These are phyloP conservation scores for Aspergillus haitiensis DNA, from an alignment of 495 filamentous ascomycete species.

Conservation along the genomic window DNA sequence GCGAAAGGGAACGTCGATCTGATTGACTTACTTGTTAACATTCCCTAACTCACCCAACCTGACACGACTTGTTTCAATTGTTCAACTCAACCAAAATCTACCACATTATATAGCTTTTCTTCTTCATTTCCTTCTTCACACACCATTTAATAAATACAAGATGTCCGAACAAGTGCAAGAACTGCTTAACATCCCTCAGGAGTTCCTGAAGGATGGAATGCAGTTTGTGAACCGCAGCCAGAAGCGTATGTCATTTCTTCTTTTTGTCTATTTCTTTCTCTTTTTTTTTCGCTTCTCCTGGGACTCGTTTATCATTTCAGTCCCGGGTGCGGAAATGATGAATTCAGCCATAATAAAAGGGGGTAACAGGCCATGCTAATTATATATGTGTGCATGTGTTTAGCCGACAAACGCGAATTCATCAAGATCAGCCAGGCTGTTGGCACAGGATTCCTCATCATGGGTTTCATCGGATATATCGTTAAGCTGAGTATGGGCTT, in stretches of 20 bases:
- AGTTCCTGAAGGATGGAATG: slow-evolving; percentile 75
- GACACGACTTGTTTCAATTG: slow-evolving; percentile 7
- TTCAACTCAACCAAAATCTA: not conserved
- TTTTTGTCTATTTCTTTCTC: not conserved
- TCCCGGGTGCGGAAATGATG: too few relatives aligned
- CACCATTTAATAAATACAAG: slow-evolving; percentile 7
- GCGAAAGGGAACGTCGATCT: too few relatives aligned
- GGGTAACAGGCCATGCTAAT: not conserved
- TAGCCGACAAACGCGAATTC: slow-evolving; percentile 83
- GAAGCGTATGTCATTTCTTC: slow-evolving; percentile 52
- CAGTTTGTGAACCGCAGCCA: slow-evolving; percentile 77
- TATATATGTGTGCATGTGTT: not conserved
- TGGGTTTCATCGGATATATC: slow-evolving; percentile 83
- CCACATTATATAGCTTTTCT: not conserved
- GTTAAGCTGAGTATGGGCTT: slow-evolving; percentile 80
- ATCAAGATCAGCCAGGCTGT: slow-evolving; percentile 95
- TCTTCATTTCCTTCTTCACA: not conserved
- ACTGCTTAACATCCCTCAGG: slow-evolving; percentile 69
- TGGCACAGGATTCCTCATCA: slow-evolving; percentile 85
- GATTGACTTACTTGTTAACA: not conserved
- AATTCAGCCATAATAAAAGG: not conserved
- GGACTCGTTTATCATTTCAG: not conserved
- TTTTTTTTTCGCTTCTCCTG: not conserved
- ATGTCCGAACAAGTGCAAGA: slow-evolving; percentile 76
- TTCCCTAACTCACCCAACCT: slow-evolving; percentile 1